A percentile compares a stretch with the other conserved stretches of the same genome.
Conservation (phyloP, 1,284 basidiomycete species). For the Malassezia slooffiae region DNA sequence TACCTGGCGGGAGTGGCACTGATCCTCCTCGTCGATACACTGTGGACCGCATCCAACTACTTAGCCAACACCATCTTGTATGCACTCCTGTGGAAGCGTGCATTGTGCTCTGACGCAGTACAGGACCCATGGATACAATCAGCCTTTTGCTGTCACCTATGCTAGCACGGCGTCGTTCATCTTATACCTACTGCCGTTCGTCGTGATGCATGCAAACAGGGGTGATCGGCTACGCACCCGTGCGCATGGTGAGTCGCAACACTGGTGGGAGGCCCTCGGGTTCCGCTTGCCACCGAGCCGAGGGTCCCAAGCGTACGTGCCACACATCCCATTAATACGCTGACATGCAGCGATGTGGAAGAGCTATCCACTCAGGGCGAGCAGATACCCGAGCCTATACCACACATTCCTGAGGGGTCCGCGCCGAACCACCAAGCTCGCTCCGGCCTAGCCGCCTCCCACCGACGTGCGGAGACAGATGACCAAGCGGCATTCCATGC, state of each 20-base stretch:
- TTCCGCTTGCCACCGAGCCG: constrained; percentile 28
- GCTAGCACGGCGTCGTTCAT: constrained; percentile 76
- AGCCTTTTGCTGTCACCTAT: constrained; percentile 58
- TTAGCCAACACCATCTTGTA: constrained; percentile 36
- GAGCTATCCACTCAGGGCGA: too few species aligned
- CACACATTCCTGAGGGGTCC: too few species aligned
- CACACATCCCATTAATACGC: too few species aligned
- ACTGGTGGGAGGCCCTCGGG: constrained; percentile 31
- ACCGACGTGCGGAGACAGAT: too few species aligned
- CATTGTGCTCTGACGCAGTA: not conserved
- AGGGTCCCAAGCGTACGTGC: too few species aligned
- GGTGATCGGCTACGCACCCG: constrained; percentile 2
- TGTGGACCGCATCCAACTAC: constrained; percentile 57
- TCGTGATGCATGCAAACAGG: constrained; percentile 28
- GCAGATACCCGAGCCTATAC: too few species aligned
- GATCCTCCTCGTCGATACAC: constrained; percentile 64
- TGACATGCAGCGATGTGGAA: too few species aligned
- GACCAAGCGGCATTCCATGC: too few species aligned
- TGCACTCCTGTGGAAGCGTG: not conserved
- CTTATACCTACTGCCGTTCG: constrained; percentile 71
- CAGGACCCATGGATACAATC: constrained; percentile 40
- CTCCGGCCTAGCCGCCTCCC: too few species aligned
- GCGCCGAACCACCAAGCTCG: too few species aligned
- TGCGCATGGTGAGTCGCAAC: constrained; percentile 10
- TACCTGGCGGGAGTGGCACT: constrained; percentile 63